Evolutionary conservation across 1,284 basidiomycete genomes (phyloP).

Genomic region (Rhodotorula sp.): DNA sequence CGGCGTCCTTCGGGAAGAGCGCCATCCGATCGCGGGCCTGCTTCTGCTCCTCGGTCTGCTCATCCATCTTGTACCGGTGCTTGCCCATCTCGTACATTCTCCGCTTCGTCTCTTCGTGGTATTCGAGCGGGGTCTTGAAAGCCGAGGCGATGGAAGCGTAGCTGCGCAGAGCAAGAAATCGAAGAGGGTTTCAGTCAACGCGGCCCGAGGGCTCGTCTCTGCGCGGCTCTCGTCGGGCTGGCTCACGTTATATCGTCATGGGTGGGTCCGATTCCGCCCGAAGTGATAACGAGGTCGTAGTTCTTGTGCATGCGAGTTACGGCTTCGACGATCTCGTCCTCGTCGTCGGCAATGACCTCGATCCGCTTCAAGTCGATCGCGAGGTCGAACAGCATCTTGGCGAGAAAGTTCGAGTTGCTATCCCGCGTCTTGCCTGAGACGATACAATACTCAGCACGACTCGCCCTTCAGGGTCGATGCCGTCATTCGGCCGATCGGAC

Average conservation of each 20-base stretch:
- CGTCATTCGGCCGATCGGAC: conserved; percentile 30
- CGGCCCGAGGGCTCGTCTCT: background rate
- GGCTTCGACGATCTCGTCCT: conserved; percentile 83
- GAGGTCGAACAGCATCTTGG: conserved; percentile 74
- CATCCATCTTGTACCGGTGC: conserved; percentile 26
- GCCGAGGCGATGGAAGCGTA: conserved; percentile 66
- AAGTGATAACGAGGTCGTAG: conserved; percentile 85
- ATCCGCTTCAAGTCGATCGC: conserved; percentile 78
- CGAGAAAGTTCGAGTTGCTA: conserved; percentile 64
- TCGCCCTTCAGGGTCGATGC: conserved; percentile 52
- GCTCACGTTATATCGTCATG: conserved; percentile 64
- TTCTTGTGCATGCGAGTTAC: conserved; percentile 73
- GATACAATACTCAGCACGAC: conserved; percentile 45
- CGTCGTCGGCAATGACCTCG: conserved; percentile 88
- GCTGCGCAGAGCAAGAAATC: conserved; percentile 32
- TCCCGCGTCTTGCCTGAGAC: conserved; percentile 74
- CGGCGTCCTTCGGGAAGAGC: conserved; percentile 42
- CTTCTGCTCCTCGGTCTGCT: conserved; percentile 42
- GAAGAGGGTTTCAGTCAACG: background rate
- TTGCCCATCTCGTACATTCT: conserved; percentile 72
- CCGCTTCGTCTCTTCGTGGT: conserved; percentile 75
- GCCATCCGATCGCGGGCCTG: conserved; percentile 44
- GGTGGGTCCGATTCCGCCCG: conserved; percentile 78
- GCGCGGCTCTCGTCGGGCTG: background rate
- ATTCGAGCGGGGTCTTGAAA: conserved; percentile 63